Evolutionary conservation across 164 flowering plant species (phyloP).

Genomic region (Stephania cephalantha): DNA sequence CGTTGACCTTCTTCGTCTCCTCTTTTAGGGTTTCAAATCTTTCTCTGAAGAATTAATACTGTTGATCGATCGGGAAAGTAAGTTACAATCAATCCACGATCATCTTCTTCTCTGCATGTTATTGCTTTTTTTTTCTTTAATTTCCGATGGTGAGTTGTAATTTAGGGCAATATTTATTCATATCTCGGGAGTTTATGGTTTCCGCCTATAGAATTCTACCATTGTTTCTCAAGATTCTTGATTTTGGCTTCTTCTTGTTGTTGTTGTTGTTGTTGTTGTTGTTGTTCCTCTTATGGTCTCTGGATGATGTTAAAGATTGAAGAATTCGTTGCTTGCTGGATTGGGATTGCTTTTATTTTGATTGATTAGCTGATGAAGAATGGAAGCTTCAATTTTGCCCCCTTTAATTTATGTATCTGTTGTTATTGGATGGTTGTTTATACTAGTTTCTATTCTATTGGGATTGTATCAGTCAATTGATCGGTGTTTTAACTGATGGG

Average conservation of each 20-base stretch:
- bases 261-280: too few relatives aligned
- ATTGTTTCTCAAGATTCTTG: not conserved
- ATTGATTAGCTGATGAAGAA: not conserved
- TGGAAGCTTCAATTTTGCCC: not conserved
- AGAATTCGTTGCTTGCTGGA: not conserved
- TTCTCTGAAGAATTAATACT: not conserved
- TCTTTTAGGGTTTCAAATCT: slow-evolving; percentile 9
- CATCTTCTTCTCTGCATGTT: not conserved
- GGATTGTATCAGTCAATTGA: not conserved
- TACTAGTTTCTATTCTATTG: too few relatives aligned
- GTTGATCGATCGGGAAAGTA: not conserved
- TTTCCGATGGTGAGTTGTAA: not conserved
- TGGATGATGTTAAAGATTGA: not conserved
- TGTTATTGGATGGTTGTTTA: too few relatives aligned
- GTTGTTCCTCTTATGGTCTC: not conserved
- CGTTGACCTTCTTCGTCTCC: not conserved
- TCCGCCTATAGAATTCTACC: not conserved
- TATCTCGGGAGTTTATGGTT: not conserved
- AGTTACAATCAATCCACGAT: slow-evolving; percentile 7
- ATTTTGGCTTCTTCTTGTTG: not conserved
- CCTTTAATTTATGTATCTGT: not conserved
- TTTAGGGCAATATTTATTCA: not conserved
- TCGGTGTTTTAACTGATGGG: not conserved
- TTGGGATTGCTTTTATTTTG: not conserved
- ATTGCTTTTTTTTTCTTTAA: not conserved